Base-by-base conservation (phyloP, 164 flowering plant genomes). In the Nymphaea colorata region DNA sequence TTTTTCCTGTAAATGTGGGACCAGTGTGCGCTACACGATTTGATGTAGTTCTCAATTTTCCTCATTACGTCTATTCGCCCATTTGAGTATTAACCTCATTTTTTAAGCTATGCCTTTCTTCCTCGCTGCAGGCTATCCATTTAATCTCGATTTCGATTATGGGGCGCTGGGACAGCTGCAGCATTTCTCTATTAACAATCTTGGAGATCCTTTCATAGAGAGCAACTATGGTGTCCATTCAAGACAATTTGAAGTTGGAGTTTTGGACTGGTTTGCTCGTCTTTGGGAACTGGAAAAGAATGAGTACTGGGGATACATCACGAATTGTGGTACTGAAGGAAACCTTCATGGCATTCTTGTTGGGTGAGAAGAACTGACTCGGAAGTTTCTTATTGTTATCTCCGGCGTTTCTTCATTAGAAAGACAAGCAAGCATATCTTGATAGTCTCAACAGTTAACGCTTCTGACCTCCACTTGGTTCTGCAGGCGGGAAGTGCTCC, bases 151-250 rank as follows among this genome's bases (percentile, higher is more conserved):
- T 77, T 92, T 92, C 64, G 99, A 95, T 72, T 92, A 92, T 78
- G 98, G 99, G 64, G 96, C 97, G 59, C 79, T 95, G 67, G 76
- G 70, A 43, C 99, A 89, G 75, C 76, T 95, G 82, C 99, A 95
- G 74, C 97, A 89, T 78, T 95, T 92, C 75, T 90, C 98, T 41
- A 95, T 95, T 60, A 95, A 95, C 78, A 92, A 95, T 74, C 89
- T 95, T 17, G 99, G 99, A 0, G 98, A 95, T 78, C 99, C 99
- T 4, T 92, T 95, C 66, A 92, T 95, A 64, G 99, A 95, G 78
- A 95, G 99, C 82, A 95, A 95, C 76, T 95, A 95, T 69, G 98
- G 97, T 59, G 99, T 95, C 11, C 99, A 95, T 74, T 95, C 98
- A 41, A 87, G 99, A 67, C 91, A 88, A 77, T 90, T 92, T 76